Conservation (phyloP, 495 filamentous ascomycete genomes). For the Rostrohypoxylon terebratum region DNA sequence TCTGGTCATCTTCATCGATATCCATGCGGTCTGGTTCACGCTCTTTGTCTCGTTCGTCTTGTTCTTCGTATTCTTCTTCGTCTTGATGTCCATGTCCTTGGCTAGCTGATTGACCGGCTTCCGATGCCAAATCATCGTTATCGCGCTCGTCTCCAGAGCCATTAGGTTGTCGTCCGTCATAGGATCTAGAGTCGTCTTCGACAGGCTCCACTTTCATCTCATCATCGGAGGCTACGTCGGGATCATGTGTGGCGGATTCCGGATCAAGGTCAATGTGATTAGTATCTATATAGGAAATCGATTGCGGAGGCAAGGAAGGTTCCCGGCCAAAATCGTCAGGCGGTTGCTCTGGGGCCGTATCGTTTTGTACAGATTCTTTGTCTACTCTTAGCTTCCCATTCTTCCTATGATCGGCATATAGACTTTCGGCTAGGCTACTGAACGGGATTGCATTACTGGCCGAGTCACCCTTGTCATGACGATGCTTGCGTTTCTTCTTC, state of each 20-base stretch:
- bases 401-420: constrained; percentile 37
- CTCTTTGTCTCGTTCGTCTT: too few relatives aligned
- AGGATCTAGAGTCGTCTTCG: not conserved
- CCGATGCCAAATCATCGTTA: not conserved
- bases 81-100: too few relatives aligned
- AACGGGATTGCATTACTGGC: constrained; percentile 12
- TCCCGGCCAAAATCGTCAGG: not conserved
- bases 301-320: not conserved
- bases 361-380: not conserved
- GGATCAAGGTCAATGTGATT: not conserved
- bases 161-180: not conserved
- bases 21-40: constrained; percentile 1
- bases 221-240: constrained; percentile 1
- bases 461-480: not conserved
- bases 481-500: constrained; percentile 46
- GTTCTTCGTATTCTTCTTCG: too few relatives aligned
- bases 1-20: not conserved
- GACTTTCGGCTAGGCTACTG: constrained; percentile 35
- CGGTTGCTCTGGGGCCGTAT: not conserved
- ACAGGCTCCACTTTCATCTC: constrained; percentile 6
- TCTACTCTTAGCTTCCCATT: not conserved
- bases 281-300: not conserved
- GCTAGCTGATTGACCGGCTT: not conserved
- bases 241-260: not conserved
- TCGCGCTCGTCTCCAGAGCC: not conserved